phyloP scores from a whole-genome alignment of 805 yeast genomes.

The Yarrowia sp. region DNA sequence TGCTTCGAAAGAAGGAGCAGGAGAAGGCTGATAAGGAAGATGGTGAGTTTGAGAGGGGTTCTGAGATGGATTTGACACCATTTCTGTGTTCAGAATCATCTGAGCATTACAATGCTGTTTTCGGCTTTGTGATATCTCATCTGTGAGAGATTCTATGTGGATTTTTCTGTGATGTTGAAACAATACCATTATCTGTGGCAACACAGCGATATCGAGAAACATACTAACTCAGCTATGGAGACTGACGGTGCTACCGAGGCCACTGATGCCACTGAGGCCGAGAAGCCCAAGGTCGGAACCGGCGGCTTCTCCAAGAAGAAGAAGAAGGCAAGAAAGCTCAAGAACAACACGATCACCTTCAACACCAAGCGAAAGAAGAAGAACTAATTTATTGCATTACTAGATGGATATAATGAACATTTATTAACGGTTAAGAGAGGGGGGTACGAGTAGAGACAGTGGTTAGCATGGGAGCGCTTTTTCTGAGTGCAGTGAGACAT shows the following conservation, averaged over 20 bases:
- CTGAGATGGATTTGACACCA: too few relatives aligned
- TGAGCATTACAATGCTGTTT: too few relatives aligned
- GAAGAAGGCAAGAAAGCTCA: constrained; percentile 37
- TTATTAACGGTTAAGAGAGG: constrained; percentile 3
- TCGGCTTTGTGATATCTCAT: too few relatives aligned
- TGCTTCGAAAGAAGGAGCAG: constrained; percentile 6
- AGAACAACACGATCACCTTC: constrained; percentile 5
- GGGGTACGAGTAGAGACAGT: too few relatives aligned
- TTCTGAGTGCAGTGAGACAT: background rate
- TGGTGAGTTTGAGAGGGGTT: too few relatives aligned
- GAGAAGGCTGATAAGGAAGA: constrained; percentile 18
- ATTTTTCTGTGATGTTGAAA: too few relatives aligned
- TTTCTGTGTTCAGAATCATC: background rate
- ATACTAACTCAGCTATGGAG: constrained; percentile 29
- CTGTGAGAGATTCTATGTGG: too few relatives aligned
- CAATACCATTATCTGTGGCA: too few relatives aligned
- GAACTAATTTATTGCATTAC: constrained; percentile 38
- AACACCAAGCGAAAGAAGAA: constrained; percentile 29
- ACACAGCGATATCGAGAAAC: too few relatives aligned
- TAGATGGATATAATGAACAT: constrained; percentile 29
- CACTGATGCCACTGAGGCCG: constrained; percentile 4
- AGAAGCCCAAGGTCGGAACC: constrained; percentile 15
- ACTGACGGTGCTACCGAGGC: constrained; percentile 15
- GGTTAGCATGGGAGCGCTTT: too few relatives aligned
- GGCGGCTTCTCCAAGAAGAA: constrained; percentile 36